These are phyloP conservation scores for Usnea hakonensis DNA, from an alignment of 495 filamentous ascomycete genomes.

Conservation along the genomic window DNA sequence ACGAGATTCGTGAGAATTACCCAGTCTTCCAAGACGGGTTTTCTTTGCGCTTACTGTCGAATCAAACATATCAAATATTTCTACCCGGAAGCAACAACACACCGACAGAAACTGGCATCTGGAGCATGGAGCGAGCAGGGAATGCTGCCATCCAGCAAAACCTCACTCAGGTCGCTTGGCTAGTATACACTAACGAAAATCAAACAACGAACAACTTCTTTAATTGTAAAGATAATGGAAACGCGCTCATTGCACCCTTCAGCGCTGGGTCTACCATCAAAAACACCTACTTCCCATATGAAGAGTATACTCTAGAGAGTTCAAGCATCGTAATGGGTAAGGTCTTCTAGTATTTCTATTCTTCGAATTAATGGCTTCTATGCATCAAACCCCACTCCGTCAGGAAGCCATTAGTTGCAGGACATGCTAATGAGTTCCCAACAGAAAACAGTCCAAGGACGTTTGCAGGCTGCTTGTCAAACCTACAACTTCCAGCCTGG, in stretches of 20 bases:
- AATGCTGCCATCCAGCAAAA: slow-evolving; percentile 32
- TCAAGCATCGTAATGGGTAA: slow-evolving; percentile 44
- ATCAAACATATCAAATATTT: slow-evolving; percentile 37
- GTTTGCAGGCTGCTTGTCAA: slow-evolving; percentile 22
- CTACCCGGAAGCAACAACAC: slow-evolving; percentile 34
- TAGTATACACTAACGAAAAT: slow-evolving; percentile 45
- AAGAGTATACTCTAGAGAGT: slow-evolving; percentile 33
- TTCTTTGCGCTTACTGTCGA: slow-evolving; percentile 35
- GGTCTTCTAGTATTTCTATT: too few relatives aligned
- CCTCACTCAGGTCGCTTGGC: slow-evolving; percentile 41
- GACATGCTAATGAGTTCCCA: too few relatives aligned
- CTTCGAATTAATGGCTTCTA: too few relatives aligned
- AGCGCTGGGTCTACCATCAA: slow-evolving; percentile 35
- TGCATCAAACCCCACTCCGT: too few relatives aligned
- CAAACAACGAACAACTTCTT: slow-evolving; percentile 33
- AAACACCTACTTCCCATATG: slow-evolving; percentile 45
- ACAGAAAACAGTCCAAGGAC: too few relatives aligned
- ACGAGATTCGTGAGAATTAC: slow-evolving; percentile 39
- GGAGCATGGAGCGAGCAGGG: slow-evolving; percentile 36
- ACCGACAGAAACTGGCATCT: slow-evolving; percentile 42
- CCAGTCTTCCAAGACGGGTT: slow-evolving; percentile 44
- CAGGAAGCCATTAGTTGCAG: too few relatives aligned
- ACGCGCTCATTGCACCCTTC: slow-evolving; percentile 39
- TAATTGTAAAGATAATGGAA: slow-evolving; percentile 32
- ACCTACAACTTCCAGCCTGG: slow-evolving; percentile 12